These are phyloP conservation scores for Cladosporium velox DNA, from an alignment of 2,329 filamentous ascomycete genomes.

Conservation along the genomic window DNA sequence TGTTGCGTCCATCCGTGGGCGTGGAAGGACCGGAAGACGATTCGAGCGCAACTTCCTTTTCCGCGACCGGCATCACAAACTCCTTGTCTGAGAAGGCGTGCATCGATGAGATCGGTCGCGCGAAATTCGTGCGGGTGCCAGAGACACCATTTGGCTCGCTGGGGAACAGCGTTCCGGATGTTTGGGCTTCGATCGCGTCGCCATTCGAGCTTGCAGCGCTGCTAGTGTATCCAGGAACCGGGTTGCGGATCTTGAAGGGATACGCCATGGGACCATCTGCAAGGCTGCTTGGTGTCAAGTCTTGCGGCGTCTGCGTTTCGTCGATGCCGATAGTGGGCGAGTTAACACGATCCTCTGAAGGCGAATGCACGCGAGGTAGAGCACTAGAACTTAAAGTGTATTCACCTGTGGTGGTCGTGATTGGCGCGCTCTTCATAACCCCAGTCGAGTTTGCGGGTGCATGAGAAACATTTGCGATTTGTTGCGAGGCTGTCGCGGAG, in stretches of 20 bases:
- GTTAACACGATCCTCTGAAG: background rate
- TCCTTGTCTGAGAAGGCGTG: slow-evolving; percentile 21
- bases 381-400: background rate
- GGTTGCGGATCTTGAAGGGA: slow-evolving; percentile 67
- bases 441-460: background rate
- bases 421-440: background rate
- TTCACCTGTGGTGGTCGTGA: background rate
- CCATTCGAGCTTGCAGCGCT: slow-evolving; percentile 32
- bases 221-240: slow-evolving; percentile 17
- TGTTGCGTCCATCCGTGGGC: slow-evolving; percentile 10
- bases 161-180: slow-evolving; percentile 20
- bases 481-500: slow-evolving; percentile 5
- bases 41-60: slow-evolving; percentile 15
- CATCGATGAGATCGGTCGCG: slow-evolving; percentile 13
- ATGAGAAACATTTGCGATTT: background rate
- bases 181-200: slow-evolving; percentile 27
- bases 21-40: slow-evolving; percentile 4
- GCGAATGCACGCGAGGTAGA: slow-evolving; percentile 5
- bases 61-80: slow-evolving; percentile 15
- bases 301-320: slow-evolving; percentile 59
- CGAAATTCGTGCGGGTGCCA: slow-evolving; percentile 1
- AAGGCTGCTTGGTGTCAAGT: slow-evolving; percentile 46
- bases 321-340: background rate
- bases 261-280: slow-evolving; percentile 66
- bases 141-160: slow-evolving; percentile 10